These are phyloP conservation scores for Beverwykella pulmonaria DNA, from an alignment of 495 filamentous ascomycete genomes.

Conservation along the genomic window DNA sequence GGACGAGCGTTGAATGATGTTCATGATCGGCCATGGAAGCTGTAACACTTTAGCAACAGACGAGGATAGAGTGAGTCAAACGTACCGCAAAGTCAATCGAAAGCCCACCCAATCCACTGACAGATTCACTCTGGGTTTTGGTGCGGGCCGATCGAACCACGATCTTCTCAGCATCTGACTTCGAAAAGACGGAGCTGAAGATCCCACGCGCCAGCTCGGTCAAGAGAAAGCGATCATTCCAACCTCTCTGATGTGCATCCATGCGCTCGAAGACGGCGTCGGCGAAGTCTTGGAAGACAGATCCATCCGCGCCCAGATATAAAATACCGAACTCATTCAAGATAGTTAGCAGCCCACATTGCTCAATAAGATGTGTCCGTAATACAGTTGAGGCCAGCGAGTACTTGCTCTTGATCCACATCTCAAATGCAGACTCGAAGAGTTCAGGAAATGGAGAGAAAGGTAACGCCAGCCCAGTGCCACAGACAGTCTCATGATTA, in stretches of 20 bases:
- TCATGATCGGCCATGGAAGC: slow-evolving; percentile 84
- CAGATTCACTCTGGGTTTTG: slow-evolving; percentile 44
- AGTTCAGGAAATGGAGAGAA: slow-evolving; percentile 75
- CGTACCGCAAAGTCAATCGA: slow-evolving; percentile 39
- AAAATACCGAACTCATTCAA: slow-evolving; percentile 70
- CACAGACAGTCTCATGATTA: slow-evolving; percentile 59
- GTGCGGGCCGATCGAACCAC: slow-evolving; percentile 51
- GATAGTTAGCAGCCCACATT: slow-evolving; percentile 66
- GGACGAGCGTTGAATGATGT: slow-evolving; percentile 67
- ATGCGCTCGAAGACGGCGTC: slow-evolving; percentile 75
- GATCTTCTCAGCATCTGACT: slow-evolving; percentile 63
- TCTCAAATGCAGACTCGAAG: slow-evolving; percentile 68
- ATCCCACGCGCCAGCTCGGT: slow-evolving; percentile 76
- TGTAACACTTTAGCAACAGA: slow-evolving; percentile 19
- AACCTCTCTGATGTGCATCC: slow-evolving; percentile 64
- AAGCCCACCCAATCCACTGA: slow-evolving; percentile 43
- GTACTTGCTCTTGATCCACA: slow-evolving; percentile 72
- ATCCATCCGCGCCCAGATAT: slow-evolving; percentile 74
- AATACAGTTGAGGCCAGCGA: slow-evolving; percentile 67
- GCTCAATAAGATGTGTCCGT: slow-evolving; percentile 64
- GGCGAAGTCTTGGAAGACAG: slow-evolving; percentile 63
- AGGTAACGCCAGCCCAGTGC: slow-evolving; percentile 41
- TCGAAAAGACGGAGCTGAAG: slow-evolving; percentile 53
- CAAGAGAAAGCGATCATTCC: slow-evolving; percentile 81
- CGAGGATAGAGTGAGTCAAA: background rate